Evolutionary conservation across 177 flowering plant genomes (phyloP), one percentile per base, ranked within the genome.

Genomic region (Telopea speciosissima): DNA sequence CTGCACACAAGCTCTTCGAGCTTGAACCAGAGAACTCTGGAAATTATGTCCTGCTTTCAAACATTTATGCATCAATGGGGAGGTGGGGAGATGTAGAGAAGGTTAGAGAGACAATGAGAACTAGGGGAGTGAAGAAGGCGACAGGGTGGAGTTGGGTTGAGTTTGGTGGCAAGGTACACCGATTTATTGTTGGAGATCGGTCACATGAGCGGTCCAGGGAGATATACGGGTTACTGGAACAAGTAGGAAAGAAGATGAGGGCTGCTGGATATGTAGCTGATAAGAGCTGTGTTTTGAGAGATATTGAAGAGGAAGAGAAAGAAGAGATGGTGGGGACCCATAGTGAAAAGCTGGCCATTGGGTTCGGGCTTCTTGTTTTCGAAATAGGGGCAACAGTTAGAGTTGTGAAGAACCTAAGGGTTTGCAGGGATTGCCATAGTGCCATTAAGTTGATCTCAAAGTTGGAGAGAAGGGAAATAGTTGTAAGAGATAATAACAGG

Each of bases 301-400:
- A 87, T 70, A 85, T 87, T 13, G 91, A 83, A 66, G 90, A 87
- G 36, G 90, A 88, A 75, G 91, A 90, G 73, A 88, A 84, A 69
- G 91, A 87, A 68, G 86, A 85, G 69, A 79, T 81, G 81, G 81
- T 90, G 59, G 83, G 81, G 9, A 68, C 77, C 44, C 95, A 90
- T 68, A 88, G 95, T 68, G 92, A 88, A 77, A 90, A 84, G 73
- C 52, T 90, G 76, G 95, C 95, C 10, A 64, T 87, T 68, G 79
- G 77, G 45, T 90, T 82, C 72, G 87, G 85, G 8, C 76, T 90
- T 14, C 71, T 88, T 28, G 83, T 80, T 3, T 79, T 66, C 44
- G 75, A 82, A 63, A 70, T 69, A 2, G 83, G 84, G 40, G 62
- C 77, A 17, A 73, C 70, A 13, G 83, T 90, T 19, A 80, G 90